Conservation (phyloP, 768 basidiomycete species). For the Filobasidium floriforme region DNA sequence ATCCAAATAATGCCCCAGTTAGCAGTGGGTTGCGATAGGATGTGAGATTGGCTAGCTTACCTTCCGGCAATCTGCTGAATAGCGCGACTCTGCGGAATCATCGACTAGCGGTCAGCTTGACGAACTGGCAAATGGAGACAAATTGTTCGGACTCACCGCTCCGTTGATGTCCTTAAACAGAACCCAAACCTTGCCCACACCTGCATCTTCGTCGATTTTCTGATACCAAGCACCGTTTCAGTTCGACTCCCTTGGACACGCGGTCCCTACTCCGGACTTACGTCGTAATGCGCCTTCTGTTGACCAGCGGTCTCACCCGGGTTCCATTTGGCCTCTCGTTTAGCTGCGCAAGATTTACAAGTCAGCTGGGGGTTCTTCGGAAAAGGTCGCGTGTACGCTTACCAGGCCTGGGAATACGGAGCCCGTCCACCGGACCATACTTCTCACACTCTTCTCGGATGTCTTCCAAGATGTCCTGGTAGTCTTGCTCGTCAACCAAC, state of each 20-base stretch:
- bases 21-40: neutral
- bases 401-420: slow-evolving; percentile 73
- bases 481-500: slow-evolving; percentile 79
- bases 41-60: neutral
- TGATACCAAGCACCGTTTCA: slow-evolving; percentile 44
- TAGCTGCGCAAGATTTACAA: slow-evolving; percentile 46
- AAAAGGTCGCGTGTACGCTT: neutral
- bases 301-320: slow-evolving; percentile 44
- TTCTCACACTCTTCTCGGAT: slow-evolving; percentile 79
- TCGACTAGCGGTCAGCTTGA: slow-evolving; percentile 44
- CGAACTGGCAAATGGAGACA: neutral
- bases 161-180: slow-evolving; percentile 61
- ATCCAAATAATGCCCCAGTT: neutral
- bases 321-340: slow-evolving; percentile 43
- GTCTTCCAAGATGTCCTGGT: slow-evolving; percentile 88
- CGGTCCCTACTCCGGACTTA: neutral
- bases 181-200: slow-evolving; percentile 93
- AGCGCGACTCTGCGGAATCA: slow-evolving; percentile 57
- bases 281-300: slow-evolving; percentile 53
- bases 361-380: neutral
- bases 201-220: slow-evolving; percentile 60
- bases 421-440: slow-evolving; percentile 72
- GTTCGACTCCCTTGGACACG: slow-evolving; percentile 53
- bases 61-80: slow-evolving; percentile 62
- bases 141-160: slow-evolving; percentile 32